Base-by-base conservation (phyloP, 2,329 filamentous ascomycete genomes). In the Colletotrichum limetticola region DNA sequence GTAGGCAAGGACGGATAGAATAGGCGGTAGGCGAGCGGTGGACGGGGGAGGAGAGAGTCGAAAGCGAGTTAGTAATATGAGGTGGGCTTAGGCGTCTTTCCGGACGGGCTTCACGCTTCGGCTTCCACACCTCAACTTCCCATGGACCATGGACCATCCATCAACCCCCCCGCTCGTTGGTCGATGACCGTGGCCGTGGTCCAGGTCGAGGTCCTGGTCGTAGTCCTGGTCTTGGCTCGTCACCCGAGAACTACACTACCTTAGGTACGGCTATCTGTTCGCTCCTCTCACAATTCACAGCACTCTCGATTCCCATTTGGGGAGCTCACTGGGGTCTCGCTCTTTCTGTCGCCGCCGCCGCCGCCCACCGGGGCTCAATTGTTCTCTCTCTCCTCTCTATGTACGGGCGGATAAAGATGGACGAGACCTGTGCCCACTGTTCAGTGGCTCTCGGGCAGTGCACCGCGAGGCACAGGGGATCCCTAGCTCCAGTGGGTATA, bases 21-120 rank as follows among this genome's bases (percentile, higher is more conserved):
- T 58, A 32, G 66, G 55, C 53, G 62, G 62, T 56, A 53, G 26
- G 60, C 26, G 35, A 14, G 60, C 26, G 35, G 7, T 22, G 65
- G 65, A 61, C 24, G 63, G 69, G 69, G 60, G 35, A 71, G 49
- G 64, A 19, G 57, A 68, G 65, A 61, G 65, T 72, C 56, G 52
- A 67, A 69, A 22, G 24, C 16, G 70, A 64, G 70, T 72, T 72
- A 72, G 70, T 70, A 72, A 72, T 72, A 66, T 72, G 70, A 66
- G 66, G 70, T 70, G 70, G 70, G 66, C 69, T 68, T 58, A 64
- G 66, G 35, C 70, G 66, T 32, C 70, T 70, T 70, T 63, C 66
- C 59, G 59, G 70, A 63, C 59, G 70, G 70, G 58, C 58, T 63
- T 19, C 32, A 53, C 62, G 11, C 63, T 46, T 62, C 62, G 28